Base-by-base conservation (phyloP, 1,284 basidiomycete species). In the Amylostereum chailletii region DNA sequence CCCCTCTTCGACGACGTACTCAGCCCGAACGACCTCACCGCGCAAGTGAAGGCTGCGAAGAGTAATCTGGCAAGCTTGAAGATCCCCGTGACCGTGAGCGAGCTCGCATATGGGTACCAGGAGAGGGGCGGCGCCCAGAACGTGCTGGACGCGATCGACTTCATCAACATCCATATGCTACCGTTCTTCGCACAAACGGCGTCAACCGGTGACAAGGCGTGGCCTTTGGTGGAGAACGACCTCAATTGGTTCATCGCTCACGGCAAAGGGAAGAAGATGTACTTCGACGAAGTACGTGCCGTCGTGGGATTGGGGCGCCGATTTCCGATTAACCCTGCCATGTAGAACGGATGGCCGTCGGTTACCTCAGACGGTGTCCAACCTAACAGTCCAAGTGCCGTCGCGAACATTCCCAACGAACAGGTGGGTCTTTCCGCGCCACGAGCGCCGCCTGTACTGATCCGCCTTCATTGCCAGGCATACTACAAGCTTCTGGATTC, bases 291-390 rank as follows among this genome's bases (percentile, higher is more conserved):
- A 71, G 83, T 78, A 36, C 6, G 61, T 58, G 36, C 32, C 47
- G 37, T 36, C 11, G 37, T 36, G 27, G 27, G 27, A 31, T 8
- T n/a, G 5, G 38, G 1, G 32, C 27, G 33, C n/a, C 27, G 29
- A n/a, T 32, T 47, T 36, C 46, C 7, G 33, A 40, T 36, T 34
- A 26, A 47, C 38, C 42, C 30, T 38, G 4, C 29, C 30, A 31
- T 33, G n/a, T 48, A 86, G 83, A 86, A 85, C 57, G 83, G 83
- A 41, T 86, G 83, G 83, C 83, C 84, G 2, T 83, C 82, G 0
- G 66, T 67, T 42, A 76, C 75, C 0, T 83, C 72, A 19, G 42
- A 60, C 0, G 69, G 76, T 10, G 80, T 86, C 5, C 69, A 80
- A 53, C 75, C 83, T 5, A 85, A 85, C 59, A 68, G 66, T 45